Base-by-base conservation (phyloP, 2,329 filamentous ascomycete genomes). In the Passalora sequoiae region DNA sequence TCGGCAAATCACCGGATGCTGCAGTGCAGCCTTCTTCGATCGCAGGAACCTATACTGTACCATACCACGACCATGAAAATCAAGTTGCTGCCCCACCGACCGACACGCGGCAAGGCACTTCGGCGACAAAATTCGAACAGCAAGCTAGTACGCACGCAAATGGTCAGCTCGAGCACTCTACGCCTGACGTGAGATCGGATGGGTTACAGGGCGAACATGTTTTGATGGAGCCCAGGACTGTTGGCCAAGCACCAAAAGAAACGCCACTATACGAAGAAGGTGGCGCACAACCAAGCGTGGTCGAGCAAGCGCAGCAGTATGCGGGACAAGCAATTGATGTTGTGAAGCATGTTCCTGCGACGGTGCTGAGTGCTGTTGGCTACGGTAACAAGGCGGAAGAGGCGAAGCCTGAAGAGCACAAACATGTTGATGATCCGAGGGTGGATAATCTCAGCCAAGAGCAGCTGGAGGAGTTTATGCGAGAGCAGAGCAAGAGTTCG, bases 181-280 rank as follows among this genome's bases (percentile, higher is more conserved):
- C 71, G 3, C 70, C 71, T 4, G 63, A 66, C 3, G 54, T 63
- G 5, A 63, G 64, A 16, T 58, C 67, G 40, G 66, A 72, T 45
- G 67, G 66, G 10, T 55, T 68, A 46, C 69, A 70, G 38, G 69
- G 70, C 44, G 68, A 67, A 52, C 68, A 67, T 10, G 60, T 62
- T 6, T 66, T 69, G 4, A 71, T 73, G 63, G 71, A 74, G 49
- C 68, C 71, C 10, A 56, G 57, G 39, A 74, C 70, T 8, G 63
- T 74, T 19, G 69, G 70, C 3, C 71, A 74, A 52, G 70, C 70
- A 37, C 67, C 69, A 6, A 74, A 74, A 54, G 69, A 72, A 37
- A 65, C 67, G 24, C 61, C 66, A 2, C 38, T 52, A 4, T 20
- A 45, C 6, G 57, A 59, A 7, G 57, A 63, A 38, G 59, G 67